phyloP scores from a whole-genome alignment of 495 filamentous ascomycete genomes.

The Lasiosphaeria ovina region DNA sequence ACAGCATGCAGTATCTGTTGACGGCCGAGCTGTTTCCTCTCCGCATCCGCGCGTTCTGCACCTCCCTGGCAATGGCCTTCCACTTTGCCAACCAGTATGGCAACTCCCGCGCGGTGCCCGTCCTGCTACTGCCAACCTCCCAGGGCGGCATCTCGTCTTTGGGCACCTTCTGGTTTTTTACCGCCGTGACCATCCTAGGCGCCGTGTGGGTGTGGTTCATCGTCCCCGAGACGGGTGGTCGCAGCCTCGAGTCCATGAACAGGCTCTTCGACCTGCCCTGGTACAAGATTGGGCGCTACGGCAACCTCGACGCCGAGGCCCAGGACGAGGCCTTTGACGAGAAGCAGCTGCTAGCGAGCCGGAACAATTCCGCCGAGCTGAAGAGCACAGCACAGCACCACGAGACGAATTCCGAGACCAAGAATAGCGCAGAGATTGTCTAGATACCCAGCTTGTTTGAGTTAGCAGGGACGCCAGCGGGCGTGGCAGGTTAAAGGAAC shows the following conservation, averaged over 20 bases:
- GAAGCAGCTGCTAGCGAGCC: slow-evolving; percentile 11
- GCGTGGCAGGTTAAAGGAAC: too few relatives aligned
- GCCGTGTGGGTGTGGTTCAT: slow-evolving; percentile 59
- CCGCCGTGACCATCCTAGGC: slow-evolving; percentile 57
- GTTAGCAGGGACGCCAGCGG: too few relatives aligned
- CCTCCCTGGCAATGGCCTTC: slow-evolving; percentile 53
- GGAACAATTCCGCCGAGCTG: too few relatives aligned
- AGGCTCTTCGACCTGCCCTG: slow-evolving; percentile 64
- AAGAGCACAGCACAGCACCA: too few relatives aligned
- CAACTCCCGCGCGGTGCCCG: slow-evolving; percentile 56
- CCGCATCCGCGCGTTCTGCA: slow-evolving; percentile 50
- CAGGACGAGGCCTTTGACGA: slow-evolving; percentile 36
- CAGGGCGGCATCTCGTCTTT: slow-evolving; percentile 47
- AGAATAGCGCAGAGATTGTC: too few relatives aligned
- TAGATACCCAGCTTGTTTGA: too few relatives aligned
- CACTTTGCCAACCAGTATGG: slow-evolving; percentile 76
- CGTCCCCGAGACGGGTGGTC: slow-evolving; percentile 66
- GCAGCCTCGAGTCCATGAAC: slow-evolving; percentile 64
- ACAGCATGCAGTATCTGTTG: slow-evolving; percentile 72
- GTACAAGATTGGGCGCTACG: slow-evolving; percentile 62
- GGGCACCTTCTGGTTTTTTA: slow-evolving; percentile 68
- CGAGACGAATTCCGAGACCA: too few relatives aligned
- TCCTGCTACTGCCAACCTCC: slow-evolving; percentile 51
- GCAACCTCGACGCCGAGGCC: slow-evolving; percentile 54
- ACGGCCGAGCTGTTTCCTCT: slow-evolving; percentile 74